Base-by-base conservation (phyloP, 2,329 filamentous ascomycete species). In the Arthrocladium fulminans region DNA sequence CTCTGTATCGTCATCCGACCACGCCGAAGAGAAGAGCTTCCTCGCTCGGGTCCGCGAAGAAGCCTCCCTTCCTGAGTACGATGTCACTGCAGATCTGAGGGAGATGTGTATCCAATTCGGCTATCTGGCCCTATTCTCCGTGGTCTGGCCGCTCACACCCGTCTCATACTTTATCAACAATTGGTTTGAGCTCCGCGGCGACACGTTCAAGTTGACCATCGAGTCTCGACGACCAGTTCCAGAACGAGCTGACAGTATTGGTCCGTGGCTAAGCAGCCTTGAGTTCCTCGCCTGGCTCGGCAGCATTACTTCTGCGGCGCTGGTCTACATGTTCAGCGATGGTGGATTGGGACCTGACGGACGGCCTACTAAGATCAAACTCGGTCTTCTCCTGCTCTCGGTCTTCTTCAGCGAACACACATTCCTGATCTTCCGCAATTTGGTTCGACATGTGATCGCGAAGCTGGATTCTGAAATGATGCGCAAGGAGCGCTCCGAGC, bases 251-350 rank as follows among this genome's bases (percentile, higher is more conserved):
- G 92, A 97, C 67, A 92, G 86, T 1, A 97, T 98, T 57, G 92
- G 92, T 0, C 89, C 92, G 0, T 97, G 88, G 84, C 73, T 97
- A 10, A 79, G 88, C 55, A 83, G 86, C 1, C 73, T 98, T 2
- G 83, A 83, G 13, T 94, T 97, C 63, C 72, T 97, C n/a, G 84
- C 88, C 2, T 97, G 92, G 92, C 73, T 96, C 20, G 92, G 92
- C 34, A 92, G 84, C 56, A 72, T 97, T 51, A 94, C 88, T 3
- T 88, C 85, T 48, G 81, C 88, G 0, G 88, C 89, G 0, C 79
- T 97, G 41, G 85, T 95, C 0, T 95, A 88, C 65, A 80, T 98
- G 59, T 97, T 96, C 71, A 83, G 79, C 56, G 80, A 81, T 45
- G 75, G 83, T 48, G 74, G 76, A 1, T 68, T 83, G 34, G 83